A percentile compares a stretch with the other conserved stretches of the same genome.
Conservation (phyloP, 805 yeast genomes). For the Lipomyces sp. region DNA sequence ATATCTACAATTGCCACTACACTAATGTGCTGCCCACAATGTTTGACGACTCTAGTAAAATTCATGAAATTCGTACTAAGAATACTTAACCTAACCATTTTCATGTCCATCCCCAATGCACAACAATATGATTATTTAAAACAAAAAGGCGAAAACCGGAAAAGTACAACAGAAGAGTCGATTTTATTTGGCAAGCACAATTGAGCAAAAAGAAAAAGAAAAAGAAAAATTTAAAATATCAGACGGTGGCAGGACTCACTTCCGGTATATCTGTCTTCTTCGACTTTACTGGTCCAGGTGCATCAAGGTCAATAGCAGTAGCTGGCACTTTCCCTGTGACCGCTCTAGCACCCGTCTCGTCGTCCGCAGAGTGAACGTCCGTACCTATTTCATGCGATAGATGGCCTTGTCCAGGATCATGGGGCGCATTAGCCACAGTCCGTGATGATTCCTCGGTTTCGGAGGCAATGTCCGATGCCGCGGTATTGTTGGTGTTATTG, state of each 20-base stretch:
- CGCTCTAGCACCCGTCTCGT: no score
- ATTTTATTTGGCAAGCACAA: slow-evolving; percentile 1
- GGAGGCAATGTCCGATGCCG: not conserved
- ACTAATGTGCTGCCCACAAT: not conserved
- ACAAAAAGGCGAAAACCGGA: slow-evolving; percentile 4
- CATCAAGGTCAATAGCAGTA: not conserved
- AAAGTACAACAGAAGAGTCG: not conserved
- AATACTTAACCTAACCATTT: not conserved
- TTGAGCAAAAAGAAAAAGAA: slow-evolving; percentile 1
- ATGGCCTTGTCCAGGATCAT: not conserved
- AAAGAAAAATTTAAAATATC: slow-evolving; percentile 1
- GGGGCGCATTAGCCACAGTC: not conserved
- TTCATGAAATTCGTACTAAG: not conserved
- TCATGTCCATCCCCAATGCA: slow-evolving; percentile 1
- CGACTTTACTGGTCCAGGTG: slow-evolving; percentile 12
- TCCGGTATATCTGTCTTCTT: slow-evolving; percentile 20
- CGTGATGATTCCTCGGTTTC: not conserved
- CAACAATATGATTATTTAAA: not conserved
- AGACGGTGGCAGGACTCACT: not conserved
- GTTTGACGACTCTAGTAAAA: not conserved
- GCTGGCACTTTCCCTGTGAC: not conserved
- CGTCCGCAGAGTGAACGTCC: slow-evolving; percentile 11
- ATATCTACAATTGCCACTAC: not conserved
- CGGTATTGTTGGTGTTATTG: not conserved
- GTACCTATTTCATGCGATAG: not conserved